Conservation (phyloP, 73 alveolate genomes). For the Tetrahymena borealis region DNA sequence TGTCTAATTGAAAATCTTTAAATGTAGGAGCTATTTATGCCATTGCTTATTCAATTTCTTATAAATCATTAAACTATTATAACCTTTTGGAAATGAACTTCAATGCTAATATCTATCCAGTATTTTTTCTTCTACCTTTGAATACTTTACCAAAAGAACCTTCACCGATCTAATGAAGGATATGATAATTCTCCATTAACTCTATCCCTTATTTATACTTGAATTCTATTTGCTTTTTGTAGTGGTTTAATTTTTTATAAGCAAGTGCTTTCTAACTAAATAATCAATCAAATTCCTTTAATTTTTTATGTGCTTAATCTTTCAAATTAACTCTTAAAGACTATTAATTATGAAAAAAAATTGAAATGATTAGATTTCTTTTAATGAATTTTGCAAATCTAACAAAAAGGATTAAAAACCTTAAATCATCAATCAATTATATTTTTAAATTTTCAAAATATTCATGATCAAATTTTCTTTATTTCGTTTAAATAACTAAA, state of each 20-base stretch:
- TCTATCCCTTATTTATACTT: not conserved
- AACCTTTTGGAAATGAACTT: slow-evolving; percentile 93
- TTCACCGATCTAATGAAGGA: slow-evolving; percentile 95
- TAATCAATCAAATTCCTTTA: not conserved
- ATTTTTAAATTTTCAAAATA: not conserved
- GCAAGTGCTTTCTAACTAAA: not conserved
- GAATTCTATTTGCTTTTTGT: too few relatives aligned
- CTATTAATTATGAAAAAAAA: not conserved
- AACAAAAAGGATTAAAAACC: not conserved
- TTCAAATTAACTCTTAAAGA: not conserved
- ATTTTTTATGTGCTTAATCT: not conserved
- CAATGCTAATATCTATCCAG: slow-evolving; percentile 98
- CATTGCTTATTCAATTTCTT: too few relatives aligned
- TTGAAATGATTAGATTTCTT: not conserved
- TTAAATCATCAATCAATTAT: not conserved
- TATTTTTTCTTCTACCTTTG: slow-evolving; percentile 95
- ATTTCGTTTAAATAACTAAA: too few relatives aligned
- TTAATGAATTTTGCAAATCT: not conserved
- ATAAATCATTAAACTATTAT: slow-evolving; percentile 14
- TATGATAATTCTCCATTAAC: slow-evolving; percentile 89
- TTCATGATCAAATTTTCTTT: not conserved
- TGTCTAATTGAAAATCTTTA: too few relatives aligned
- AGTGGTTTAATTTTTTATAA: too few relatives aligned
- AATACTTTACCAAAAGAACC: slow-evolving; percentile 99
- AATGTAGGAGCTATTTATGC: too few relatives aligned